A percentile compares a stretch with the other conserved stretches of the same genome.
Conservation (phyloP, 257 asterid genomes). For the Jacaranda mimosifolia region DNA sequence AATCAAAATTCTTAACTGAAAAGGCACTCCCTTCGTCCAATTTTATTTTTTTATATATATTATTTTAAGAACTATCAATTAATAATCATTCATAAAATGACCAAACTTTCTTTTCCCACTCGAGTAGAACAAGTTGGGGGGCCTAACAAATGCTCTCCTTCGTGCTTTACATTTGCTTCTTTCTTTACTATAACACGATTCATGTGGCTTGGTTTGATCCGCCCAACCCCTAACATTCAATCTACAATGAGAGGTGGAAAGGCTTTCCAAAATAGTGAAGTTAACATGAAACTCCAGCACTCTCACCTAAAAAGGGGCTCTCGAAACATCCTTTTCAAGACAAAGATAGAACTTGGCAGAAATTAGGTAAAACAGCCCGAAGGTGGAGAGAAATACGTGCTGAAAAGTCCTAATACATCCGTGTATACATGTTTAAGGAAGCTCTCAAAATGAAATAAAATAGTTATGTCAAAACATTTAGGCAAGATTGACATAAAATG, state of each 20-base stretch:
- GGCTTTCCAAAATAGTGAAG: slow-evolving; percentile 11
- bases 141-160: not conserved
- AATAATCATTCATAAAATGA: too few species aligned
- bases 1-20: too few species aligned
- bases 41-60: too few species aligned
- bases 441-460: slow-evolving; percentile 23
- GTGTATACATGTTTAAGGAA: not conserved
- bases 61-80: too few species aligned
- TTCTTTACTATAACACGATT: not conserved
- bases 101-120: not conserved
- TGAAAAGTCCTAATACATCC: not conserved
- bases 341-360: not conserved
- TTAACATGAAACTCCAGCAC: not conserved
- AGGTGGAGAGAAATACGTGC: slow-evolving; percentile 9
- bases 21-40: too few species aligned
- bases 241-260: slow-evolving; percentile 1
- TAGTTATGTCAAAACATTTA: not conserved
- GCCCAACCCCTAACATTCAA: not conserved
- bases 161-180: not conserved
- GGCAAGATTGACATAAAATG: not conserved
- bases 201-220: not conserved
- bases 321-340: not conserved
- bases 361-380: not conserved
- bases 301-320: not conserved
- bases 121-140: not conserved